Evolutionary conservation across 2,329 filamentous ascomycete species (phyloP).

Genomic region (Cucurbitaria berberidis): DNA sequence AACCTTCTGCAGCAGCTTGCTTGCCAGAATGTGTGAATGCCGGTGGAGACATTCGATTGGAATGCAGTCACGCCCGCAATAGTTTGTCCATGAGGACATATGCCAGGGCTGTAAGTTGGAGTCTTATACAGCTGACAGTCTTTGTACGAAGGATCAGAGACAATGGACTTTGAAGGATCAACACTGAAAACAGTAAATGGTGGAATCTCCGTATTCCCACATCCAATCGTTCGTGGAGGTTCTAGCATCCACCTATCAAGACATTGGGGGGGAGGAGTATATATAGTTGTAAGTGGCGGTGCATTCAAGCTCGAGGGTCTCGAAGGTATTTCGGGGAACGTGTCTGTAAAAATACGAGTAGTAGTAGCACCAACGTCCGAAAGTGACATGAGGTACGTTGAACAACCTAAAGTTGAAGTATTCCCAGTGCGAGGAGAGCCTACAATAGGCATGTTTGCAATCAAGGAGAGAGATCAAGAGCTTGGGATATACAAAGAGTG

Average conservation of each 20-base stretch:
- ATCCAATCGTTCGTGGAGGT: slow-evolving; percentile 4
- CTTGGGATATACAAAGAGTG: slow-evolving; percentile 68
- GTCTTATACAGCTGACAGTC: slow-evolving; percentile 5
- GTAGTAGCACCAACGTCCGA: too few relatives aligned
- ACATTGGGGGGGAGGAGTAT: neutral
- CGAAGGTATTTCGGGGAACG: too few relatives aligned
- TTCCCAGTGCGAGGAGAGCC: neutral
- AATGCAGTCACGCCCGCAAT: slow-evolving; percentile 6
- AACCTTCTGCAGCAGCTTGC: neutral
- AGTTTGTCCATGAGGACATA: slow-evolving; percentile 10
- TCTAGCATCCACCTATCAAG: slow-evolving; percentile 7
- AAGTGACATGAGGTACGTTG: too few relatives aligned
- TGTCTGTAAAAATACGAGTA: too few relatives aligned
- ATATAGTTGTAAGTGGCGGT: slow-evolving; percentile 1
- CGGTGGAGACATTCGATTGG: neutral
- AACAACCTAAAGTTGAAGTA: too few relatives aligned
- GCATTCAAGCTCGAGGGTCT: too few relatives aligned
- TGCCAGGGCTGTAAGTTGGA: slow-evolving; percentile 11
- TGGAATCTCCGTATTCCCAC: too few relatives aligned
- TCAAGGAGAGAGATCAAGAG: neutral
- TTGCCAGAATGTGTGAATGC: neutral
- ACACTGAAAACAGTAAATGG: neutral
- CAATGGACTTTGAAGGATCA: neutral
- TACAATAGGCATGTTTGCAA: too few relatives aligned
- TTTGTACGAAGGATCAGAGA: slow-evolving; percentile 4